A percentile compares a stretch with the other conserved stretches of the same genome.
phyloP scores from a whole-genome alignment of 2,329 filamentous ascomycete species.

The Pseudovirgaria hyperparasitica region DNA sequence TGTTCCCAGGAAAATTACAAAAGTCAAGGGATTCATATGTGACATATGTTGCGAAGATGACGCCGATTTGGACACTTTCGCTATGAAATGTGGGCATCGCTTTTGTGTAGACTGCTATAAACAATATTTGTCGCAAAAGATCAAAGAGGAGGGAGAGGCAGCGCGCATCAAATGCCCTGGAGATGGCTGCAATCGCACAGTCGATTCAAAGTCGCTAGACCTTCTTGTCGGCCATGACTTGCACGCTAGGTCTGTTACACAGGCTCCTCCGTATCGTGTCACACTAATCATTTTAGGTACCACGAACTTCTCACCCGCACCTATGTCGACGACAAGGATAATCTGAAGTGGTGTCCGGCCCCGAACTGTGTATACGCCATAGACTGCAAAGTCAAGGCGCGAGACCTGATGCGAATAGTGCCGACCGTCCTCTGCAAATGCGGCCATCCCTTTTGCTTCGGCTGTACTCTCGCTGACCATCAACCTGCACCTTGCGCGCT shows the following conservation, averaged over 20 bases:
- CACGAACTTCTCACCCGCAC: slow-evolving; percentile 78
- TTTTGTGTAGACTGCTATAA: slow-evolving; percentile 89
- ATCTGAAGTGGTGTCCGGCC: slow-evolving; percentile 93
- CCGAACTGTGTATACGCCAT: slow-evolving; percentile 94
- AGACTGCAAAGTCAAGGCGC: slow-evolving; percentile 77
- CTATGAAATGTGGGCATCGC: slow-evolving; percentile 87
- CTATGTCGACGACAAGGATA: slow-evolving; percentile 94
- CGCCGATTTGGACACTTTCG: slow-evolving; percentile 65
- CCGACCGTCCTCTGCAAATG: slow-evolving; percentile 82
- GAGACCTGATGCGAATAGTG: slow-evolving; percentile 72
- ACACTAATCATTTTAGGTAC: slow-evolving; percentile 45
- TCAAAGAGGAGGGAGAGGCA: slow-evolving; percentile 88
- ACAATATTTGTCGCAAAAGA: slow-evolving; percentile 86
- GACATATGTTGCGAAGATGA: slow-evolving; percentile 95
- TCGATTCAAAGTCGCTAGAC: slow-evolving; percentile 79
- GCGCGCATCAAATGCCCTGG: slow-evolving; percentile 88
- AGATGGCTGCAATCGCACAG: slow-evolving; percentile 75
- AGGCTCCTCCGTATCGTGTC: background rate
- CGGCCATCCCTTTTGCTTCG: slow-evolving; percentile 86
- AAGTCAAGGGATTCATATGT: slow-evolving; percentile 67
- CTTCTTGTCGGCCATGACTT: slow-evolving; percentile 52
- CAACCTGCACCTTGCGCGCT: slow-evolving; percentile 84
- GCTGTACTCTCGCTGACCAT: slow-evolving; percentile 79
- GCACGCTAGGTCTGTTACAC: slow-evolving; percentile 36
- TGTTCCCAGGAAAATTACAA: slow-evolving; percentile 52